Conservation (phyloP, 176 grass and related monocot genomes). For the Ampelocalamus luodianensis region DNA sequence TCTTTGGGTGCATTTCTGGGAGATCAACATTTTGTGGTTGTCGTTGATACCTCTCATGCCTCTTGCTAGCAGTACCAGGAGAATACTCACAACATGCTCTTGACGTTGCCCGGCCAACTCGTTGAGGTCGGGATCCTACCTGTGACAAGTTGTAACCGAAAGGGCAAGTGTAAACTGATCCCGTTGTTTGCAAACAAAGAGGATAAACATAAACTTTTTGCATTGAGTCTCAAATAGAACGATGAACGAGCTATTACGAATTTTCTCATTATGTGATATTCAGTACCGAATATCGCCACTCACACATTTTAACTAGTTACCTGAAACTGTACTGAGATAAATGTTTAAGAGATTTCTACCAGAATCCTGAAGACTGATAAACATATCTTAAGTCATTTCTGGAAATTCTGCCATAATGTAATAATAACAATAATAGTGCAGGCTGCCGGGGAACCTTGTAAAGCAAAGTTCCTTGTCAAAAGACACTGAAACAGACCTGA, state of each 20-base stretch:
- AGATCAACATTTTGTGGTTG: conserved; percentile 83
- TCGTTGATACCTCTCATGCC: conserved; percentile 32
- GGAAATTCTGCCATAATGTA: conserved; percentile 1
- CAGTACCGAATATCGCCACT: neutral
- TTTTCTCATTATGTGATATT: neutral
- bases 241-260: neutral
- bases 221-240: neutral
- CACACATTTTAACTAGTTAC: neutral
- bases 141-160: conserved; percentile 22
- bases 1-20: conserved; percentile 68
- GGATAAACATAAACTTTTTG: neutral
- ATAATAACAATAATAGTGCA: neutral
- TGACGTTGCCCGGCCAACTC: neutral
- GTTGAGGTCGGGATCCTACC: conserved; percentile 14
- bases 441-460: neutral
- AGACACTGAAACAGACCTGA: neutral
- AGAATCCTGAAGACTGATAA: neutral
- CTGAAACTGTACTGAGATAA: neutral
- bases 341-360: neutral
- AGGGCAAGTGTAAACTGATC: neutral
- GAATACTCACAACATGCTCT: conserved; percentile 41
- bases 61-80: conserved; percentile 33
- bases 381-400: neutral
- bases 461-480: neutral
- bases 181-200: neutral